Evolutionary conservation across 73 alveolate species (phyloP), one percentile per base, ranked within the genome.

Genomic region (Paramecium sonneborni): DNA sequence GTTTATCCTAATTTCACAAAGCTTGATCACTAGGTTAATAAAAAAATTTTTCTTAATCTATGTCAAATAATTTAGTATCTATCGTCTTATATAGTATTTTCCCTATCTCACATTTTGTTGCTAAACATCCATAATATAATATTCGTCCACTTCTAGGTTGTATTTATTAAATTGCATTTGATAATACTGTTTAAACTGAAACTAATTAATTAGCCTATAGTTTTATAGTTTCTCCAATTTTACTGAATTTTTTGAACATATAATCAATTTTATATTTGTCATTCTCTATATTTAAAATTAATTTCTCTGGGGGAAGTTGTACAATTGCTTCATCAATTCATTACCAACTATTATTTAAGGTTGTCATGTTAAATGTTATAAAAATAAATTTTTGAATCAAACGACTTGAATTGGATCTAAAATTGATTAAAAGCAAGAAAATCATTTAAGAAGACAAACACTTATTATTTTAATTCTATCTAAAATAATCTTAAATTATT

Each of bases 211-310:
- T 82, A 5, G 86, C 62, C 28, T 86, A 72, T 21, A 30, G 34
- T 3, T 67, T 35, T 9, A 26, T 58, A 6, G 76, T 44, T 70
- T 69, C 94, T 6, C 94, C 74, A 72, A 37, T 43, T 46, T 88
- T 88, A 35, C 39, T 35, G 44, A 95, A 92, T 91, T 94, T 96
- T 28, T 94, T 96, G 9, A 96, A 39, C 76, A 96, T 76, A 55
- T 69, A 57, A 57, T 96, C 97, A 0, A 96, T 96, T 57, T 92
- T 94, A 46, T 94, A 97, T 86, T 97, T 93, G 32, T 96, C 97
- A 11, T 85, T 48, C 0, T 57, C 94, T 1, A 96, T 70, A 69
- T 93, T 96, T 30, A 96, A 76, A 91, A 96, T 68, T 32, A 96
- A 87, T 5, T 76, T 93, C 23, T 93, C 92, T 37, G 41, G 48